Evolutionary conservation across 768 basidiomycete genomes (phyloP).

Genomic region (Naganishia kalamii): DNA sequence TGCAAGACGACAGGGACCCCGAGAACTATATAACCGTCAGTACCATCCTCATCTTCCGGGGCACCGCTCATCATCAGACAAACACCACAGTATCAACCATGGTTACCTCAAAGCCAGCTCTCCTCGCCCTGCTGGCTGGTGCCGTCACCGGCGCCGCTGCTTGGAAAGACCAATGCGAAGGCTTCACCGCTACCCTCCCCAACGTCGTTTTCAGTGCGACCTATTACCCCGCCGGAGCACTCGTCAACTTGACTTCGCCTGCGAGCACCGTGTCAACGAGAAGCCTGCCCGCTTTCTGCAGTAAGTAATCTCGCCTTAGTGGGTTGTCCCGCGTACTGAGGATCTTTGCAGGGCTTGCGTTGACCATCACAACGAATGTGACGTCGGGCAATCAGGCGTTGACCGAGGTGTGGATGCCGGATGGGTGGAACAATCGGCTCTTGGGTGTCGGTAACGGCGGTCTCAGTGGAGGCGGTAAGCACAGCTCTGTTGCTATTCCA

Average conservation of each 20-base stretch:
- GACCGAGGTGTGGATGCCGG: conserved; percentile 3
- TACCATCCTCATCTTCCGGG: too few species aligned
- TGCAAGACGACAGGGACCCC: too few species aligned
- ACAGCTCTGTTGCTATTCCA: not conserved
- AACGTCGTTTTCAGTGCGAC: not conserved
- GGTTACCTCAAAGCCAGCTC: not conserved
- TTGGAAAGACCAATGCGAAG: conserved; percentile 11
- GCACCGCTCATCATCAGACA: too few species aligned
- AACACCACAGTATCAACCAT: too few species aligned
- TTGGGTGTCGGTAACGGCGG: not conserved
- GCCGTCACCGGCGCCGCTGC: not conserved
- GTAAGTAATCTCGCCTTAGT: not conserved
- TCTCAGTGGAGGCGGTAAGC: not conserved
- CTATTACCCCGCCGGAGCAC: not conserved
- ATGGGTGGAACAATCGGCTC: not conserved
- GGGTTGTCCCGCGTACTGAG: not conserved
- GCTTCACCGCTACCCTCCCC: not conserved
- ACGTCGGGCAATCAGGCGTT: not conserved
- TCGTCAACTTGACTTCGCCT: not conserved
- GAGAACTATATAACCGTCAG: too few species aligned
- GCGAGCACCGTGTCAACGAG: not conserved
- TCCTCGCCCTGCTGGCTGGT: not conserved
- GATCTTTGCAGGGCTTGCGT: not conserved
- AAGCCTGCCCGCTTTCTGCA: not conserved
- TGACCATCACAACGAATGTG: not conserved